Evolutionary conservation across 441 rosid species (phyloP), one percentile per base, ranked within the genome.

Genomic region (Omphalea diandra): DNA sequence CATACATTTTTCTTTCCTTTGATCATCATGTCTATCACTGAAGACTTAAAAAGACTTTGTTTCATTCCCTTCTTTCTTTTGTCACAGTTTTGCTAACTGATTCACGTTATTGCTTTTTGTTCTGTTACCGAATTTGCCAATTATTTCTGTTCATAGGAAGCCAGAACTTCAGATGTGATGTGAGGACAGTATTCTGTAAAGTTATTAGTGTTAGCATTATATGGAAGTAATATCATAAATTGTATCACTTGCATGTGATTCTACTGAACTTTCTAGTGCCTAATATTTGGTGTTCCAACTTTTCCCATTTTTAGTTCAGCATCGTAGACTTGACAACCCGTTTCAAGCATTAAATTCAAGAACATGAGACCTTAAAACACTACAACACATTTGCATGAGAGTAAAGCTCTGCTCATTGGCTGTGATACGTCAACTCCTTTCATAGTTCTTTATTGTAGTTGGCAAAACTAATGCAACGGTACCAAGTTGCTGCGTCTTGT

Each of bases 31-130:
- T 50, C 26, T 36, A 36, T 68, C 29, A 9, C 71, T 62, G 56
- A 60, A 73, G 65, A 46, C 71, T 54, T 61, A 52, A 73, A 43
- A 54, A 27, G 35, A 54, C 68, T 52, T 77, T 71, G 79, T 73
- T 78, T 69, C 78, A 35, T 73, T 72, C 56, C 73, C 82, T 69
- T 80, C 73, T 47, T 49, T 71, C 58, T 67, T 66, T 63, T 67
- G 75, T 73, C 74, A 69, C 80, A 80, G 73, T 86, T 84, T 84
- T 86, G 90, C 77, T 43, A 66, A 80, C 81, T 36, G 61, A 77
- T 62, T 50, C 60, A 17, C 68, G 33, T 73, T n/a, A n/a, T 60
- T 77, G 27, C 2, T 38, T 67, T 50, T 50, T 20, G 22, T 27
- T 26, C 27, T 26, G 31, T 27, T 36, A 40, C 44, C 9, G 29